phyloP scores from a whole-genome alignment of 140 eudicot genomes.

The Cichorium intybus region DNA sequence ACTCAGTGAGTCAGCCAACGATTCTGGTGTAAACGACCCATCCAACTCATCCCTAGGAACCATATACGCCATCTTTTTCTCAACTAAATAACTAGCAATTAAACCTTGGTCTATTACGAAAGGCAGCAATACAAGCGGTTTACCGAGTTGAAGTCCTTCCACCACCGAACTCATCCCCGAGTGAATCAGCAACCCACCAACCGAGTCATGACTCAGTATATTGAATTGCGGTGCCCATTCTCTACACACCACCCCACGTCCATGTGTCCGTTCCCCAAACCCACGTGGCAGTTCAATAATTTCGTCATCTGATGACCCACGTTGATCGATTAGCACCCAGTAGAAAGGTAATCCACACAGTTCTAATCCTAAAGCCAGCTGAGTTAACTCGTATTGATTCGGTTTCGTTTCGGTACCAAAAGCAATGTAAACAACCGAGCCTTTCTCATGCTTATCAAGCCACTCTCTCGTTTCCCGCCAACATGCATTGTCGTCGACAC shows the following conservation, averaged over 20 bases:
- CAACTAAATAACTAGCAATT: slow-evolving; percentile 39
- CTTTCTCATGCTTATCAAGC: slow-evolving; percentile 31
- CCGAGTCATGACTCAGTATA: slow-evolving; percentile 53
- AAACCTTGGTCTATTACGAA: slow-evolving; percentile 34
- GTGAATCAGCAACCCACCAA: slow-evolving; percentile 51
- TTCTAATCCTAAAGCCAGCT: slow-evolving; percentile 32
- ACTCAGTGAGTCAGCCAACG: slow-evolving; percentile 47
- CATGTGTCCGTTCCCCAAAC: slow-evolving; percentile 42
- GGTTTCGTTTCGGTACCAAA: slow-evolving; percentile 43
- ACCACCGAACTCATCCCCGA: slow-evolving; percentile 45
- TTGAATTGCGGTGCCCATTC: slow-evolving; percentile 53
- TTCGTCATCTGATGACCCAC: slow-evolving; percentile 20
- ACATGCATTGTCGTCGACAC: background rate
- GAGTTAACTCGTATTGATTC: slow-evolving; percentile 45
- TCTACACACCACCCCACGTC: slow-evolving; percentile 40
- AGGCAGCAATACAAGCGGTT: slow-evolving; percentile 34
- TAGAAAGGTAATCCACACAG: slow-evolving; percentile 22
- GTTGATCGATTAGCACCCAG: slow-evolving; percentile 31
- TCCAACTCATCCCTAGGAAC: slow-evolving; percentile 40
- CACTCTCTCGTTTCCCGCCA: slow-evolving; percentile 32
- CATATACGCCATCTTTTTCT: slow-evolving; percentile 28
- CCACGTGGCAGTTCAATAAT: slow-evolving; percentile 35
- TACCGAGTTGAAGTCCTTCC: slow-evolving; percentile 43
- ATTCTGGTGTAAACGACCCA: slow-evolving; percentile 42
- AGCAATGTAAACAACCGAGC: slow-evolving; percentile 42